These are phyloP conservation scores for Cryptococcus sp. DNA, from an alignment of 1,284 basidiomycete genomes.

Conservation along the genomic window DNA sequence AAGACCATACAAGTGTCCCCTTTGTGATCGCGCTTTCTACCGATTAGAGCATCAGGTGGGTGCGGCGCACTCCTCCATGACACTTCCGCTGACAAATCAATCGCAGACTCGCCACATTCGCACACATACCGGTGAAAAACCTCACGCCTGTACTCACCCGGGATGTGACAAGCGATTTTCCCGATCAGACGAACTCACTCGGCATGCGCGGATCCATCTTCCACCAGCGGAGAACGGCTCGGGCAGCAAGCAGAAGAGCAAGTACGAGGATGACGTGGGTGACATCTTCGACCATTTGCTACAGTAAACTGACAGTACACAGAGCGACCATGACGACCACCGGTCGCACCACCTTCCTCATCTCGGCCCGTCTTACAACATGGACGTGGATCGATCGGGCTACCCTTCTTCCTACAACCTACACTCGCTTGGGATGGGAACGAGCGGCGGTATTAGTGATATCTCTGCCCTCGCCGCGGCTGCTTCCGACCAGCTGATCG, in stretches of 20 bases:
- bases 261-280: conserved; percentile 45
- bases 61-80: conserved; percentile 18
- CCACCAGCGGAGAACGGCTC: conserved; percentile 44
- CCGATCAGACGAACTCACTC: conserved; percentile 93
- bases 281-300: too few species aligned
- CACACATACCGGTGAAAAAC: conserved; percentile 97
- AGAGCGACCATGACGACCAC: conserved; percentile 43
- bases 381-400: conserved; percentile 48
- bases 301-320: conserved; percentile 3
- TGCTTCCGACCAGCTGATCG: conserved; percentile 81
- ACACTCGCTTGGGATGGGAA: conserved; percentile 36
- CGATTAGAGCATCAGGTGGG: conserved; percentile 87
- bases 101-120: conserved; percentile 91
- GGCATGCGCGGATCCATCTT: conserved; percentile 90
- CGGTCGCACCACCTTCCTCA: conserved; percentile 40
- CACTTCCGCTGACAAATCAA: neutral
- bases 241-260: conserved; percentile 35
- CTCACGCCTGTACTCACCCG: conserved; percentile 87
- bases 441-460: conserved; percentile 57
- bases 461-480: conserved; percentile 70
- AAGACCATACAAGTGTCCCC: conserved; percentile 90
- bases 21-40: conserved; percentile 89
- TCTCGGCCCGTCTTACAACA: conserved; percentile 48
- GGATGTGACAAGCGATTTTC: conserved; percentile 99
- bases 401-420: conserved; percentile 40